Evolutionary conservation across 2,329 filamentous ascomycete genomes (phyloP).

Genomic region (Colletotrichum neosansevieriae): DNA sequence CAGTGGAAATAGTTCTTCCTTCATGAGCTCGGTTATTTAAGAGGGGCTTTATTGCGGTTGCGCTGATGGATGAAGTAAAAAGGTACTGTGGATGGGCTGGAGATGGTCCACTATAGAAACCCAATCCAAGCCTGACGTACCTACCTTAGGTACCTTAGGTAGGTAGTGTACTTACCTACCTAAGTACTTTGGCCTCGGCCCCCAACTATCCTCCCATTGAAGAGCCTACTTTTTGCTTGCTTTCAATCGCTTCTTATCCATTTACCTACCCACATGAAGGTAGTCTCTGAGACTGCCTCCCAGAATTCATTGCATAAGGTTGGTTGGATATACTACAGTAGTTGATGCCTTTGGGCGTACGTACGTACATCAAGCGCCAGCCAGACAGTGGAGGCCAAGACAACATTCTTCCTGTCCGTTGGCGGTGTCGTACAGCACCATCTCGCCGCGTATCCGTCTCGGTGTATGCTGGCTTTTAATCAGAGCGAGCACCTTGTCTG

Average conservation of each 20-base stretch:
- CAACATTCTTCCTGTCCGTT: conserved; percentile 9
- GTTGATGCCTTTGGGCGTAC: neutral
- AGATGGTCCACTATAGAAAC: conserved; percentile 10
- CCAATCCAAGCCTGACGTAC: conserved; percentile 14
- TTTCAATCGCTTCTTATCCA: too few relatives aligned
- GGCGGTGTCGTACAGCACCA: conserved; percentile 6
- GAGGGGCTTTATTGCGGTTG: too few relatives aligned
- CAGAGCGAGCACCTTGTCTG: neutral
- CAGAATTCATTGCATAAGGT: too few relatives aligned
- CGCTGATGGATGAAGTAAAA: too few relatives aligned
- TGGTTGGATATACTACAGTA: too few relatives aligned
- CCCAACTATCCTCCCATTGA: neutral
- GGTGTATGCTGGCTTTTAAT: conserved; percentile 3
- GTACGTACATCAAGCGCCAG: neutral
- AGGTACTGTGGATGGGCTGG: too few relatives aligned
- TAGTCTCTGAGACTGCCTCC: too few relatives aligned
- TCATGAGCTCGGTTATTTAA: too few relatives aligned
- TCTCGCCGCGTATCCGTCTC: conserved; percentile 10
- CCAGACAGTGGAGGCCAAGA: neutral
- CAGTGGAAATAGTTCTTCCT: too few relatives aligned
- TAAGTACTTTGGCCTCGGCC: neutral
- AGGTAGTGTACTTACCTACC: too few relatives aligned
- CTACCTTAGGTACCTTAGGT: neutral
- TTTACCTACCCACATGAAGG: too few relatives aligned
- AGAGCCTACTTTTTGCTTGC: too few relatives aligned